Evolutionary conservation across 768 basidiomycete species (phyloP).

Genomic region (Mycena latifolia): DNA sequence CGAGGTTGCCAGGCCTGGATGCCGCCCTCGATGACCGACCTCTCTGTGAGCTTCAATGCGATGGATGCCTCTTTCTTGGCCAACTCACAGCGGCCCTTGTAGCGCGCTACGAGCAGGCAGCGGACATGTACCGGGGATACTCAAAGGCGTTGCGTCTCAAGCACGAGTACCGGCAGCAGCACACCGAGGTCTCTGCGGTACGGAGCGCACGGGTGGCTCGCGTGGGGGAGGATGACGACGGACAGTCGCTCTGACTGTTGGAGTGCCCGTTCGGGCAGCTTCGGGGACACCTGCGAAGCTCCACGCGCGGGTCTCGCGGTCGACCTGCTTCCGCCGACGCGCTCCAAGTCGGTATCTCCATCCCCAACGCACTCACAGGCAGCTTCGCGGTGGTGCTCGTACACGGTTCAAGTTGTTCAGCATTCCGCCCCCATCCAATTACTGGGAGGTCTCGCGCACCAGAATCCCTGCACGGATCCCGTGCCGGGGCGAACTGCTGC

Average conservation of each 20-base stretch:
- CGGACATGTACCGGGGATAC: conserved; percentile 17
- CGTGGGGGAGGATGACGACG: conserved; percentile 8
- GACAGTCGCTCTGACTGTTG: not conserved
- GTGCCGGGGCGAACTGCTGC: too few species aligned
- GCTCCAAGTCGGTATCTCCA: too few species aligned
- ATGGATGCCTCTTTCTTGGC: not conserved
- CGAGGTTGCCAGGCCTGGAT: conserved; percentile 5
- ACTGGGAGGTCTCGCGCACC: too few species aligned
- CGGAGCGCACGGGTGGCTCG: not conserved
- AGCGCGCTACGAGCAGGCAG: conserved; percentile 13
- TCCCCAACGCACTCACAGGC: too few species aligned
- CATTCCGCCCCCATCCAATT: too few species aligned
- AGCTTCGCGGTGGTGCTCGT: too few species aligned
- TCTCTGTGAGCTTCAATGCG: conserved; percentile 6
- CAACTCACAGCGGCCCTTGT: not conserved
- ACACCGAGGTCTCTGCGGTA: conserved; percentile 1
- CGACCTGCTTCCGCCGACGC: too few species aligned
- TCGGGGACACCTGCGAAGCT: too few species aligned
- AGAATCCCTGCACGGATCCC: too few species aligned
- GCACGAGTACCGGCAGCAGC: not conserved
- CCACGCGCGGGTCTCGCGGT: too few species aligned
- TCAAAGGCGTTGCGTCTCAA: not conserved
- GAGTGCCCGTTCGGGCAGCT: too few species aligned
- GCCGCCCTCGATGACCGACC: conserved; percentile 14
- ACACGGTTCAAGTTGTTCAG: too few species aligned